Base-by-base conservation (phyloP, 2,329 filamentous ascomycete genomes). In the Arthroderma uncinatum region DNA sequence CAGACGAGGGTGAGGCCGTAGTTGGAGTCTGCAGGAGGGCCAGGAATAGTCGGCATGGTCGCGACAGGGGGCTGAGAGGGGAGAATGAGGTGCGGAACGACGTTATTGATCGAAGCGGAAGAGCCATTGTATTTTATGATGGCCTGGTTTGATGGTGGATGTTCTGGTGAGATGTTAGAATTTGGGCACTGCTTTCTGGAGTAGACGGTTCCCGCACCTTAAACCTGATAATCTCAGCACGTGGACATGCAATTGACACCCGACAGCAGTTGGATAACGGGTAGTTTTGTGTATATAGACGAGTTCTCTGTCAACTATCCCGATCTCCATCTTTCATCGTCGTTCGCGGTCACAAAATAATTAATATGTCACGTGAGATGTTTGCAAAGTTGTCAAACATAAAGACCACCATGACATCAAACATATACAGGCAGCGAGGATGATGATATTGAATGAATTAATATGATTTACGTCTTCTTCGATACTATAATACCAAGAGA, bases 11-110 rank as follows among this genome's bases (percentile, higher is more conserved):
- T 8, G 92, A 89, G 54, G 79, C 74, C 55, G 92, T 87, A 58
- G 89, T 87, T 64, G 86, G 84, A 40, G 90, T 85, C 48, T 93
- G 93, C 33, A 98, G 82, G 62, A 87, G 80, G 33, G 88, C 86
- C 64, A 97, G 87, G 73, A 97, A 93, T 54, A 95, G 79, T 44
- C 93, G 85, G 39, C 89, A 91, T 23, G 91, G 86, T 68, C 89
- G 90, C 61, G 89, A 84, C 70, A 81, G 79, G 23, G 80, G 74
- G 28, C 84, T 86, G 81, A 97, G 97, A 39, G 93, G 92, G 74
- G 95, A 95, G 83, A 97, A 96, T 70, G 83, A 83, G 63, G 89
- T 86, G 66, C 81, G 83, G 66, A 97, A 84, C 70, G 89, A 83
- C 71, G 90, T 92, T 62, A 76, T 74, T 44, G 66, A 67, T 70